phyloP scores from a whole-genome alignment of 2,329 filamentous ascomycete genomes.

The Pseudopyrenochaeta lycopersici region DNA sequence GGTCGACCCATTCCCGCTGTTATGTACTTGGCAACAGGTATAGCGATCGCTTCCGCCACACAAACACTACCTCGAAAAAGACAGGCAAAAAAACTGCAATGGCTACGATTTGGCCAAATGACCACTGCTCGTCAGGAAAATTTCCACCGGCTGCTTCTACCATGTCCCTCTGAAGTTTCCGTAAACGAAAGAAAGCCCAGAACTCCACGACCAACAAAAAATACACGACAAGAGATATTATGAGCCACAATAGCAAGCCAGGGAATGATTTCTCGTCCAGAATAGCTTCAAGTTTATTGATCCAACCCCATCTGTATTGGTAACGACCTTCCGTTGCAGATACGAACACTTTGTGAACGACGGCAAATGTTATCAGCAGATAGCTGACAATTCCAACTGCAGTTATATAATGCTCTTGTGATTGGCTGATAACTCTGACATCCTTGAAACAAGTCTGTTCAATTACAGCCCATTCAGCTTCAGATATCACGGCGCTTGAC shows the following conservation, averaged over 20 bases:
- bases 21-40: too few relatives aligned
- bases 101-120: constrained; percentile 32
- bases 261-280: too few relatives aligned
- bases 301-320: too few relatives aligned
- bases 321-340: constrained; percentile 4
- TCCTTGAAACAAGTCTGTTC: constrained; percentile 12
- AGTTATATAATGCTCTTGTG: too few relatives aligned
- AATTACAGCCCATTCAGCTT: constrained; percentile 13
- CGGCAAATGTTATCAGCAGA: constrained; percentile 10
- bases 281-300: too few relatives aligned
- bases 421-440: too few relatives aligned
- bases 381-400: too few relatives aligned
- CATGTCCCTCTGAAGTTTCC: constrained; percentile 24
- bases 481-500: constrained; percentile 10
- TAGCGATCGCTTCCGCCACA: too few relatives aligned
- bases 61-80: constrained; percentile 10
- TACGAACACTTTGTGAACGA: constrained; percentile 10
- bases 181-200: constrained; percentile 29
- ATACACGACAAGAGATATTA: background rate
- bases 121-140: too few relatives aligned
- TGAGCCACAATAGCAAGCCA: background rate
- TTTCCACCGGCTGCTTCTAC: constrained; percentile 13
- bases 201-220: constrained; percentile 11
- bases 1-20: too few relatives aligned
- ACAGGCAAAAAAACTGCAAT: constrained; percentile 30